Base-by-base conservation (phyloP, 225 moss, liverwort and hornwort species). In the Climacium dendroides region DNA sequence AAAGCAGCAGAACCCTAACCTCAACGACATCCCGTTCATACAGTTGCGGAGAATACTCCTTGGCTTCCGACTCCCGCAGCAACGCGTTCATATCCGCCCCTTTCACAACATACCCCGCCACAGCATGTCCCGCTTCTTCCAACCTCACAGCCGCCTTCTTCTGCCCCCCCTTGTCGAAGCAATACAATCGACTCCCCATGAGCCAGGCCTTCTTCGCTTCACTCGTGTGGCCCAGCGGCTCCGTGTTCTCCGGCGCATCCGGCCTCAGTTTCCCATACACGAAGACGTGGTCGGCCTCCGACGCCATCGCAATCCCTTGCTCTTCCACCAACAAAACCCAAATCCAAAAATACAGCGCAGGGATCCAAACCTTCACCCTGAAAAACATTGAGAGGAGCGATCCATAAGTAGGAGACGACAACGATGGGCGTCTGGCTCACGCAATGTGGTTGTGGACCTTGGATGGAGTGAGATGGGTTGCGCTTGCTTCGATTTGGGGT, bases 21-120 rank as follows among this genome's bases (percentile, higher is more conserved):
- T 96, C 96, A 61, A 98, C 92, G 37, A 96, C 88, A 34, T 96
- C 95, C 41, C 95, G 90, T 88, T 98, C 96, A n/a, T 96, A 98
- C 19, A 96, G 67, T 70, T 94, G 89, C 43, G 94, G 94, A 61
- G 92, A 90, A 82, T 92, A 98, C 89, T 96, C 94, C 89, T 94
- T 96, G 67, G 89, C 90, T 78, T 96, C 95, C 20, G 94, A 96
- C 89, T 96, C 97, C 43, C 89, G 94, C 84, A 98, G 93, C 83
- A 98, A 78, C 54, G 94, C 91, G 41, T 93, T 67, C 74, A 96
- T 91, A 78, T 93, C 89, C 48, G 89, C 91, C 74, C 96, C 93
- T 85, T 89, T 95, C 92, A 98, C 87, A 11, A 95, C 94, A 70
- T 95, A 98, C 45, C 97, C 97, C 16, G 89, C 80, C 29, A 96